Evolutionary conservation across 164 flowering plant species (phyloP).

Genomic region (Kingdonia uniflora): DNA sequence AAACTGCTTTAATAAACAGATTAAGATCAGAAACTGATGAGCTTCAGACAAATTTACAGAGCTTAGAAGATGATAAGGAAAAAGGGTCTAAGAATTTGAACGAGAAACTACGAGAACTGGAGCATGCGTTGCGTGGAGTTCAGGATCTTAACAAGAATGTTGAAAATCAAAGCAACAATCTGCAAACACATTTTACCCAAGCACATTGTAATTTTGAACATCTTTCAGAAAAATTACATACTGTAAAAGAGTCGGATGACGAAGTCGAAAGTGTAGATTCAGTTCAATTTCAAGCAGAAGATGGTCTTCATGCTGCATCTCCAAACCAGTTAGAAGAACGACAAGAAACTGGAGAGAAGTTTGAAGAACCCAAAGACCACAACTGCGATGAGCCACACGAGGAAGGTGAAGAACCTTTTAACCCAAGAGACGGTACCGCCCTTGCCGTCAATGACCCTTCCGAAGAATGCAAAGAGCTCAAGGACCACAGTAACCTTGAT

Average conservation of each 20-base stretch:
- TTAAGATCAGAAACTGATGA: constrained; percentile 52
- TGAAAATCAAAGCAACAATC: constrained; percentile 24
- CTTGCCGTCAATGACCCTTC: no score
- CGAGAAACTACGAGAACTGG: constrained; percentile 32
- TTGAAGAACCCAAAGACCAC: no score
- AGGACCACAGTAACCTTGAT: no score
- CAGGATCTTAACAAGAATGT: constrained; percentile 27
- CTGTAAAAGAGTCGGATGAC: constrained; percentile 23
- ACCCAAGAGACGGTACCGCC: no score
- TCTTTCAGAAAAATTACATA: constrained; percentile 30
- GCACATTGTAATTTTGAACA: constrained; percentile 36
- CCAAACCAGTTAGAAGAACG: not conserved
- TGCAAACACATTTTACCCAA: constrained; percentile 34
- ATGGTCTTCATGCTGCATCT: not conserved
- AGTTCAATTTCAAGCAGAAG: constrained; percentile 5
- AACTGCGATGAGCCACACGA: no score
- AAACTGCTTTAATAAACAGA: constrained; percentile 51
- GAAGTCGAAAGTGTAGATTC: constrained; percentile 13
- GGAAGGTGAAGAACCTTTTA: no score
- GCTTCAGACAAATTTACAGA: constrained; percentile 45
- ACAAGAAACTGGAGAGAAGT: no score
- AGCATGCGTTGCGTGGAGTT: constrained; percentile 34
- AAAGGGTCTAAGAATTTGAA: constrained; percentile 22
- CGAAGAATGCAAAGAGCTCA: no score
- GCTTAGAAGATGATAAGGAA: constrained; percentile 49